Evolutionary conservation across 1,284 basidiomycete genomes (phyloP).

Genomic region (Malassezia nana): DNA sequence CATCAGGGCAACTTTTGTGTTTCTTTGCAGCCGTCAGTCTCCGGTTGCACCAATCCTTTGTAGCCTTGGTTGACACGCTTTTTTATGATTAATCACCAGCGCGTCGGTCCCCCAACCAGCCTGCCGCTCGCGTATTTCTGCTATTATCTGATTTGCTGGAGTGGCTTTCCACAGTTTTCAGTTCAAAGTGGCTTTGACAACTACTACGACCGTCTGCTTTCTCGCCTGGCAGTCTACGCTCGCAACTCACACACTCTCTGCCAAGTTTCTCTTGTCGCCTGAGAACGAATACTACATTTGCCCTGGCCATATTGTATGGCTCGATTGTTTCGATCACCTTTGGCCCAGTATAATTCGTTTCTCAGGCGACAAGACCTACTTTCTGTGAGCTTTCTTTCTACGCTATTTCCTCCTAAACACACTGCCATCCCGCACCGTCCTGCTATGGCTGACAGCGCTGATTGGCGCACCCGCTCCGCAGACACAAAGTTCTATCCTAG

Average conservation of each 20-base stretch:
- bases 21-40: neutral
- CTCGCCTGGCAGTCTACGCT: neutral
- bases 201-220: neutral
- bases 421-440: neutral
- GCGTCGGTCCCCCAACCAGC: neutral
- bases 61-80: neutral
- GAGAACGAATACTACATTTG: slow-evolving; percentile 5
- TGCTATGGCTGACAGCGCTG: slow-evolving; percentile 12
- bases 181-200: neutral
- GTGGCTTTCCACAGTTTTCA: neutral
- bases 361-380: slow-evolving; percentile 9
- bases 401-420: neutral
- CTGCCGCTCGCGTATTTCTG: neutral
- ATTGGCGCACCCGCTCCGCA: slow-evolving; percentile 3
- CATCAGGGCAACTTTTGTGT: neutral
- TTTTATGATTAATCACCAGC: neutral
- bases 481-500: neutral
- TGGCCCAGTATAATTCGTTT: slow-evolving; percentile 8
- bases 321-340: slow-evolving; percentile 4
- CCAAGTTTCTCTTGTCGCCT: slow-evolving; percentile 5
- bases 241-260: neutral
- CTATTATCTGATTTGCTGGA: neutral
- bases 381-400: neutral
- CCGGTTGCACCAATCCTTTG: neutral
- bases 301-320: slow-evolving; percentile 5